Percentiles rank a stretch among this genome's conserved stretches.
phyloP scores from a whole-genome alignment of 441 rosid species.

The Omphalea diandra region DNA sequence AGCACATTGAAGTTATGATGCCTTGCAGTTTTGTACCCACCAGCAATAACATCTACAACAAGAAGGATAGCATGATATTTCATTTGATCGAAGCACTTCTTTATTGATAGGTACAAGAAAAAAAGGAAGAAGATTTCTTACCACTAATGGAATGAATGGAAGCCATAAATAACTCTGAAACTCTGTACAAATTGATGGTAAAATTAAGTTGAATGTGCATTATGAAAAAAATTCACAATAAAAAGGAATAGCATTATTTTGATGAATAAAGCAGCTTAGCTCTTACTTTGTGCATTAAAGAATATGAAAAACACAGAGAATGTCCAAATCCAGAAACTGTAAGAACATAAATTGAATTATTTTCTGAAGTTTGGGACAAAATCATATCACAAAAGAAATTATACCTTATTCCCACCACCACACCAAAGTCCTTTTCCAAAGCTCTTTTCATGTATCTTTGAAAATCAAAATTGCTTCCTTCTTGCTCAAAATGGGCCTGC shows the following conservation, averaged over 20 bases:
- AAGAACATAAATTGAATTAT: background rate
- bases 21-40: slow-evolving; percentile 74
- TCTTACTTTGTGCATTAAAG: background rate
- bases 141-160: slow-evolving; percentile 59
- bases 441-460: slow-evolving; percentile 69
- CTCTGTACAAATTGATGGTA: slow-evolving; percentile 27
- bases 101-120: background rate
- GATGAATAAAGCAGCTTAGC: background rate
- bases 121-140: slow-evolving; percentile 24
- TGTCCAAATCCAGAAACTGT: background rate
- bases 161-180: slow-evolving; percentile 54
- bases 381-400: background rate
- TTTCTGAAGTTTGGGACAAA: background rate
- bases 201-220: background rate
- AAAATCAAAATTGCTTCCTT: slow-evolving; percentile 55
- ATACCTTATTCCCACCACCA: slow-evolving; percentile 60
- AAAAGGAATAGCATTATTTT: background rate
- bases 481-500: slow-evolving; percentile 66
- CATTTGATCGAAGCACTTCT: background rate
- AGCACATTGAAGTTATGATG: slow-evolving; percentile 64
- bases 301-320: background rate
- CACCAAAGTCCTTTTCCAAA: slow-evolving; percentile 60
- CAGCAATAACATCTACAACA: slow-evolving; percentile 49
- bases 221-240: background rate
- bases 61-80: background rate